Evolutionary conservation across 106 monocot genomes (phyloP).

Genomic region (Amphibolis antarctica): DNA sequence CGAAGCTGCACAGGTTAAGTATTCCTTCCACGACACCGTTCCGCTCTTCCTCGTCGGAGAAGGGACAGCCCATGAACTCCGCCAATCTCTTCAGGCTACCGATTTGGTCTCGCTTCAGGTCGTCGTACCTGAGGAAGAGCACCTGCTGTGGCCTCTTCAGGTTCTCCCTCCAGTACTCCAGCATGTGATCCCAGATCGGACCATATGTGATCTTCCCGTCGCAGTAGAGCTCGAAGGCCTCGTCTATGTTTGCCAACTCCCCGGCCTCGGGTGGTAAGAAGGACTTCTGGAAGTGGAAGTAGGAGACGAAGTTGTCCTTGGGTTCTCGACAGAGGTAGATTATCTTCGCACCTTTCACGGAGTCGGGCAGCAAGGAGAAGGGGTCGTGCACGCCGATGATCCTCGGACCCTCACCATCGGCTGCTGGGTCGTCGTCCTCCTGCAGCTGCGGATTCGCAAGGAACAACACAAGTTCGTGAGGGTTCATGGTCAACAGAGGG

Average conservation of each 20-base stretch:
- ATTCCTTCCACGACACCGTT: constrained; percentile 15
- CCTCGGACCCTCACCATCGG: constrained; percentile 3
- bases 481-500: neutral
- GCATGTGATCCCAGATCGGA: constrained; percentile 21
- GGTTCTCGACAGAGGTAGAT: constrained; percentile 31
- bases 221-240: neutral
- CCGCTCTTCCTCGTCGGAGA: constrained; percentile 19
- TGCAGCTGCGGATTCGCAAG: neutral
- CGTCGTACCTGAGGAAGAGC: constrained; percentile 30
- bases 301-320: constrained; percentile 29
- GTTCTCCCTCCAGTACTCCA: constrained; percentile 20
- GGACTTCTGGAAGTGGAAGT: neutral
- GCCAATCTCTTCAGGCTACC: constrained; percentile 13
- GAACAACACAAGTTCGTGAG: neutral
- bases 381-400: constrained; percentile 10
- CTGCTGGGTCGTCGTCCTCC: neutral
- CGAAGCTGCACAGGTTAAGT: constrained; percentile 21
- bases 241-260: neutral
- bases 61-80: constrained; percentile 19
- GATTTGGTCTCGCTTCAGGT: constrained; percentile 3
- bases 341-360: constrained; percentile 10
- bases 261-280: neutral
- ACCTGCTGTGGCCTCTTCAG: neutral
- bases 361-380: constrained; percentile 1
- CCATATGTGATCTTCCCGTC: neutral